A percentile compares a stretch with the other conserved stretches of the same genome.
Evolutionary conservation across 2,329 filamentous ascomycete species (phyloP).

Genomic region (Helminthosporium solani): DNA sequence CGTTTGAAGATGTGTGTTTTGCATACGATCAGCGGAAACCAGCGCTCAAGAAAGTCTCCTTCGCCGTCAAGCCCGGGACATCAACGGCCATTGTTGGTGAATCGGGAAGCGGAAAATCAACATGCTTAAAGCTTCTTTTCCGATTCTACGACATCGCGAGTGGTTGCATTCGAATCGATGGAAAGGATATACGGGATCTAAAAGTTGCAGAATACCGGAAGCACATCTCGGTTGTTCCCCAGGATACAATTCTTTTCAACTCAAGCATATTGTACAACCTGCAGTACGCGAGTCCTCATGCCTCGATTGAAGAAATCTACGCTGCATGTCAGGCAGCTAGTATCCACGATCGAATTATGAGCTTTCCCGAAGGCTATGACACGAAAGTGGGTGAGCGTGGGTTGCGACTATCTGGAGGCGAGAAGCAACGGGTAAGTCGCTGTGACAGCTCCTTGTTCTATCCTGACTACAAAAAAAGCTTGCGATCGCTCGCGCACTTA

Average conservation of each 20-base stretch:
- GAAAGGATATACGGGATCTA: conserved; percentile 57
- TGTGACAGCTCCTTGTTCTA: conserved; percentile 50
- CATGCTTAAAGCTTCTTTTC: conserved; percentile 55
- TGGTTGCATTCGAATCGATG: conserved; percentile 56
- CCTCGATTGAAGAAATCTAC: conserved; percentile 58
- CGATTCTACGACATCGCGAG: conserved; percentile 57
- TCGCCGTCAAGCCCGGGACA: conserved; percentile 51
- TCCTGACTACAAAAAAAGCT: conserved; percentile 32
- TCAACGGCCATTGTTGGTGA: conserved; percentile 60
- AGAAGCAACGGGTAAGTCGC: conserved; percentile 62
- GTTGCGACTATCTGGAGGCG: conserved; percentile 58
- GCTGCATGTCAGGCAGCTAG: conserved; percentile 59
- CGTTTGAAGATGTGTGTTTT: conserved; percentile 19
- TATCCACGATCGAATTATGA: conserved; percentile 62
- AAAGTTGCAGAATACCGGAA: conserved; percentile 56
- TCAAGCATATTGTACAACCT: conserved; percentile 62
- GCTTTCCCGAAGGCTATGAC: conserved; percentile 47
- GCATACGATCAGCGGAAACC: conserved; percentile 40
- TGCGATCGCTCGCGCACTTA: conserved; percentile 67
- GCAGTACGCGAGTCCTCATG: conserved; percentile 58
- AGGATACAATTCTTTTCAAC: conserved; percentile 63
- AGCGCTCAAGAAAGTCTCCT: conserved; percentile 49
- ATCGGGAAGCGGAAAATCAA: conserved; percentile 62
- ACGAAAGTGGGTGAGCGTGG: conserved; percentile 33
- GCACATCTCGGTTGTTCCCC: conserved; percentile 63